Base-by-base conservation (phyloP, 2,329 filamentous ascomycete species). In the Berkeleyomyces rouxiae region DNA sequence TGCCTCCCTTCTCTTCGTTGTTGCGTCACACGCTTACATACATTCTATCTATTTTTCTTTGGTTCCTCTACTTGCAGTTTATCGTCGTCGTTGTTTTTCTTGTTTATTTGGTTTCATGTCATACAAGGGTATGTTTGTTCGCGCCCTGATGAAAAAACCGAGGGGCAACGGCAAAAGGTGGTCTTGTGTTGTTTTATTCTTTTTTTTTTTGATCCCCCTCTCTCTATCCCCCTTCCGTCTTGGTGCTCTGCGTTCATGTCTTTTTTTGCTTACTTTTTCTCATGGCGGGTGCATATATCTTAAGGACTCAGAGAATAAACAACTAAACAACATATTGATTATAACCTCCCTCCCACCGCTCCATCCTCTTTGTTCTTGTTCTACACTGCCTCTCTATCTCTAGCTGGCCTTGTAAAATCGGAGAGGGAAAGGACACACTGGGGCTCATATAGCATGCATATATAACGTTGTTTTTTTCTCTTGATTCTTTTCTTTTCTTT, bases 191-290 rank as follows among this genome's bases (percentile, higher is more conserved):
- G 33, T 31, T 53, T 10, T 53, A 11, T 11, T 2, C 2, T 53
- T 53, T 37, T 53, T 5, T 37, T 11, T 36, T 7, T 7, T 53
- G 33, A 2, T 36, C 16, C 47, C n/a, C 10, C 9, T 16, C 23
- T 1, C 23, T 55, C 9, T 37, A 7, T 4, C 33, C 2, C 9
- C 33, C 16, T 55, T 36, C 4, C 33, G 46, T 49, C n/a, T 23
- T 47, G n/a, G 5, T 49, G 31, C 10, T 9, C 46, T 7, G 46
- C 33, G 23, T 37, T 37, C n/a, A 36, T 16, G 5, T 9, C 51
- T 36, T 39, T 53, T 23, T 46, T 44, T 33, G 31, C 13, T 55
- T 61, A n/a, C 11, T 55, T 61, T 62, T 61, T 53, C 13, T 59
- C 16, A 46, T n/a, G 43, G 43, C 43, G 43, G 23, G 43, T 46